Percentiles rank a stretch among this genome's conserved stretches.
These are phyloP conservation scores for Lactarius trivialis DNA, from an alignment of 768 basidiomycete species.

Conservation along the genomic window DNA sequence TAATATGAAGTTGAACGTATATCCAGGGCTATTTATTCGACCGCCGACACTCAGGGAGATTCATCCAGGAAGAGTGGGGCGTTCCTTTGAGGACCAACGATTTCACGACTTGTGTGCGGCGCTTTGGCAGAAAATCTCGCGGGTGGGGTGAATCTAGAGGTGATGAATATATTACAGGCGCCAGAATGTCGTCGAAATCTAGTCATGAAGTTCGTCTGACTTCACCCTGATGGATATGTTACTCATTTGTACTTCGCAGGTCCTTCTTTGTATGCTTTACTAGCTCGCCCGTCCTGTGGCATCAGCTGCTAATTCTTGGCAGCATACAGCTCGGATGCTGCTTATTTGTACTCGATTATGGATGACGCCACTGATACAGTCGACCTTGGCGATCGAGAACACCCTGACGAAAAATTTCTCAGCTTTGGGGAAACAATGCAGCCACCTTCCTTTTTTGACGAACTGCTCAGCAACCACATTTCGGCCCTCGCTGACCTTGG, in stretches of 20 bases:
- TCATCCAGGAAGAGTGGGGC: slow-evolving; percentile 66
- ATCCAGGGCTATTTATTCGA: slow-evolving; percentile 76
- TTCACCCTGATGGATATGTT: slow-evolving; percentile 5
- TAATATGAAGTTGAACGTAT: slow-evolving; percentile 19
- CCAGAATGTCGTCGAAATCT: slow-evolving; percentile 61
- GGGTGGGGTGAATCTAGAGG: slow-evolving; percentile 33
- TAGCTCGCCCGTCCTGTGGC: background rate
- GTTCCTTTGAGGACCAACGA: slow-evolving; percentile 41
- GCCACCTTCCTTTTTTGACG: background rate
- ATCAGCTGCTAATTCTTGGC: background rate
- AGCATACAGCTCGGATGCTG: slow-evolving; percentile 71
- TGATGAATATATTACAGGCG: slow-evolving; percentile 66
- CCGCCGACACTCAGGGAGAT: slow-evolving; percentile 60
- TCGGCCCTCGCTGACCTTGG: slow-evolving; percentile 25
- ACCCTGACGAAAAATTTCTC: slow-evolving; percentile 18
- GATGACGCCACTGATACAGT: slow-evolving; percentile 45
- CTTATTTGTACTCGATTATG: slow-evolving; percentile 66
- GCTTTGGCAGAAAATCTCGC: slow-evolving; percentile 52
- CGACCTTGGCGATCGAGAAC: slow-evolving; percentile 19
- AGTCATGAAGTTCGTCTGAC: slow-evolving; percentile 59
- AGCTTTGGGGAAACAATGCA: background rate
- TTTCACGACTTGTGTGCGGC: slow-evolving; percentile 72
- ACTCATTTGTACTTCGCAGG: slow-evolving; percentile 34
- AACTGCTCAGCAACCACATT: background rate
- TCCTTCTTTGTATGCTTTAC: slow-evolving; percentile 51